Conservation (phyloP, 2,329 filamentous ascomycete genomes). For the Ambrosiella cleistominuta region DNA sequence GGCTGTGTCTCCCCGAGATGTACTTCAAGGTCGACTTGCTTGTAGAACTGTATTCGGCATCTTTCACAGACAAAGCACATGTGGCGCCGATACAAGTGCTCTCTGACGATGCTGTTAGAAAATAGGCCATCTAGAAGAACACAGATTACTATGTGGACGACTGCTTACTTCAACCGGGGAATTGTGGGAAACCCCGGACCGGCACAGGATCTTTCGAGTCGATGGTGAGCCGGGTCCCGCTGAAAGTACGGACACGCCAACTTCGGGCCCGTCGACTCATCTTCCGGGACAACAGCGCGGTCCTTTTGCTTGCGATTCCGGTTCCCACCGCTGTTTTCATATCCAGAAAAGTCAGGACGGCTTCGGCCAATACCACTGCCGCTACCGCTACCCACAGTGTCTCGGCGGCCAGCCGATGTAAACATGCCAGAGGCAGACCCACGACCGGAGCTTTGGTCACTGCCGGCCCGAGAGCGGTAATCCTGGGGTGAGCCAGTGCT, state of each 20-base stretch:
- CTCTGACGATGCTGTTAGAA: constrained; percentile 1
- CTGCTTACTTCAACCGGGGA: constrained; percentile 10
- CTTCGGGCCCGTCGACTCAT: constrained; percentile 3
- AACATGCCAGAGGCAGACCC: not conserved
- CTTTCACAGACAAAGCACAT: constrained; percentile 5
- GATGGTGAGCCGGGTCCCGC: constrained; percentile 5
- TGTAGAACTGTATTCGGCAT: constrained; percentile 5
- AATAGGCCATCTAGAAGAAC: not conserved
- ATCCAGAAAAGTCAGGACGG: not conserved
- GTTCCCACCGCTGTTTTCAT: not conserved
- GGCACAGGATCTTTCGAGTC: constrained; percentile 9
- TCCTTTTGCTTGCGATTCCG: constrained; percentile 1
- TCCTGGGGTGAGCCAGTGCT: not conserved
- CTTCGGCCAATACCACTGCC: not conserved
- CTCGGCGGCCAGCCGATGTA: not conserved
- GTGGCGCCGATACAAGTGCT: constrained; percentile 12
- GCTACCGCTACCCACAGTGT: not conserved
- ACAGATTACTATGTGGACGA: not conserved
- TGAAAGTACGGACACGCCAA: constrained; percentile 12
- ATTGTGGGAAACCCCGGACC: constrained; percentile 11
- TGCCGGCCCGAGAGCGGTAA: not conserved
- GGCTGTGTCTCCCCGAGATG: not conserved
- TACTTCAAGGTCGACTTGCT: not conserved
- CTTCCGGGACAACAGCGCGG: not conserved
- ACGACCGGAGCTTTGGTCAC: not conserved